These are phyloP conservation scores for Xerocomus potaroensis DNA, from an alignment of 768 basidiomycete species.

Conservation along the genomic window DNA sequence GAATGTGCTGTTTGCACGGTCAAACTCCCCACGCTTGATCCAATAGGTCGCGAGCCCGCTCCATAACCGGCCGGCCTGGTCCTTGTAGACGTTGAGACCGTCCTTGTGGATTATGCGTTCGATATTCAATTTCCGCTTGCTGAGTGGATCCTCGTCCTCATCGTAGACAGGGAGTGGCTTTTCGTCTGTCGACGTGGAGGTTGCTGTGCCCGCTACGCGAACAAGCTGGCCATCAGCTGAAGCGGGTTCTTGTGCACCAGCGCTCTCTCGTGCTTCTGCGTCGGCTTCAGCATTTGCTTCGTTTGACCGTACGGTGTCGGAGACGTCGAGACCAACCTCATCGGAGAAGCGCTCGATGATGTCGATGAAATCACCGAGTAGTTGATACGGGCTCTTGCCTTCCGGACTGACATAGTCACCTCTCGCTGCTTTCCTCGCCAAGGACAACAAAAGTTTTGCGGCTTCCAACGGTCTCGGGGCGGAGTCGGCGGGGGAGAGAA, in stretches of 20 bases:
- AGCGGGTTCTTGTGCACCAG: conserved; percentile 35
- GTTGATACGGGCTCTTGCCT: conserved; percentile 92
- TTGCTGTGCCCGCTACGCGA: conserved; percentile 64
- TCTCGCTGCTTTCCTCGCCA: conserved; percentile 78
- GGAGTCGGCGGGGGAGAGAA: conserved; percentile 57
- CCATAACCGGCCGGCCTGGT: conserved; percentile 96
- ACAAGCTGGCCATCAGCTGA: conserved; percentile 60
- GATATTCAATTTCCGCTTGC: conserved; percentile 70
- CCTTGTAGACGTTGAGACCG: conserved; percentile 86
- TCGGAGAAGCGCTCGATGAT: conserved; percentile 88
- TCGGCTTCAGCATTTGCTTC: conserved; percentile 45
- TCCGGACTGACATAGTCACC: conserved; percentile 86
- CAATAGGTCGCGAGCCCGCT: conserved; percentile 96
- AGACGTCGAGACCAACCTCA: conserved; percentile 84
- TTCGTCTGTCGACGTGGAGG: conserved; percentile 47
- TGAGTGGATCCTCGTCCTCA: conserved; percentile 80
- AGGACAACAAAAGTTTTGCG: conserved; percentile 79
- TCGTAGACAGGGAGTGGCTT: conserved; percentile 54
- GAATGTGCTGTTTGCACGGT: conserved; percentile 82
- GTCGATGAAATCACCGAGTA: conserved; percentile 89
- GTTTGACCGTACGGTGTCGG: conserved; percentile 63
- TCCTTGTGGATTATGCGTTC: conserved; percentile 82
- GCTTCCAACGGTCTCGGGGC: conserved; percentile 84
- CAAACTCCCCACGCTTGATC: conserved; percentile 97
- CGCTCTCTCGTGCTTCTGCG: conserved; percentile 38